Conservation (phyloP, 805 yeast genomes). For the Metschnikowia cerradonensis region DNA sequence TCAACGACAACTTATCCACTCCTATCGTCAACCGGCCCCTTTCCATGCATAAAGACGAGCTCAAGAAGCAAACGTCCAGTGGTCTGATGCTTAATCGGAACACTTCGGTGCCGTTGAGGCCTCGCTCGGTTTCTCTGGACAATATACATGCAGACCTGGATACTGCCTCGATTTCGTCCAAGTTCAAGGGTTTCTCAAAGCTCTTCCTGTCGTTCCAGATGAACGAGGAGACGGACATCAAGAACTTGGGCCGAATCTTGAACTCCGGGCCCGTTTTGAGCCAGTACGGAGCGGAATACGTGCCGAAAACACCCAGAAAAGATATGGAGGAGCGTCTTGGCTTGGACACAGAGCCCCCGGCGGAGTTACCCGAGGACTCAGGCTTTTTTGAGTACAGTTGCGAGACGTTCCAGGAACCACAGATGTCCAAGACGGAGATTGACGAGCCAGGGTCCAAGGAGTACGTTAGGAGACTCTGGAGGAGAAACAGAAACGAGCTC, state of each 20-base stretch:
- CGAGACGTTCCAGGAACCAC: slow-evolving; percentile 96
- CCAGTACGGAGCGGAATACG: slow-evolving; percentile 41
- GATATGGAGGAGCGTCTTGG: slow-evolving; percentile 30
- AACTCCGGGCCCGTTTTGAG: slow-evolving; percentile 34
- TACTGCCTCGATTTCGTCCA: slow-evolving; percentile 32
- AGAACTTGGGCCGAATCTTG: slow-evolving; percentile 34
- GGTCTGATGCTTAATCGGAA: slow-evolving; percentile 21
- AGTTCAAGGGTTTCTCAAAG: slow-evolving; percentile 30
- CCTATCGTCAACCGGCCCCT: slow-evolving; percentile 33
- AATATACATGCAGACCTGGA: slow-evolving; percentile 24
- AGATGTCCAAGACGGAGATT: slow-evolving; percentile 74
- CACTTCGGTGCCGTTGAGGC: slow-evolving; percentile 25
- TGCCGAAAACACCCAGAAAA: slow-evolving; percentile 58
- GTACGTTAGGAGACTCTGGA: slow-evolving; percentile 78
- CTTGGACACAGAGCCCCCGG: slow-evolving; percentile 24
- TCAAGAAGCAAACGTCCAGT: slow-evolving; percentile 21
- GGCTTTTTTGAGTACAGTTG: slow-evolving; percentile 71
- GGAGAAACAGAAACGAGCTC: slow-evolving; percentile 81
- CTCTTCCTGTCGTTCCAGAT: slow-evolving; percentile 37
- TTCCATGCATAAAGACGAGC: slow-evolving; percentile 9
- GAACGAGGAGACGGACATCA: slow-evolving; percentile 38
- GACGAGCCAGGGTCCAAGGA: slow-evolving; percentile 93
- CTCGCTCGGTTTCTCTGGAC: slow-evolving; percentile 29
- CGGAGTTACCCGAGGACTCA: slow-evolving; percentile 49
- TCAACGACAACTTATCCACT: slow-evolving; percentile 37